A percentile compares a stretch with the other conserved stretches of the same genome.
These are phyloP conservation scores for Erodium moschatum DNA, from an alignment of 441 rosid species.

Conservation along the genomic window DNA sequence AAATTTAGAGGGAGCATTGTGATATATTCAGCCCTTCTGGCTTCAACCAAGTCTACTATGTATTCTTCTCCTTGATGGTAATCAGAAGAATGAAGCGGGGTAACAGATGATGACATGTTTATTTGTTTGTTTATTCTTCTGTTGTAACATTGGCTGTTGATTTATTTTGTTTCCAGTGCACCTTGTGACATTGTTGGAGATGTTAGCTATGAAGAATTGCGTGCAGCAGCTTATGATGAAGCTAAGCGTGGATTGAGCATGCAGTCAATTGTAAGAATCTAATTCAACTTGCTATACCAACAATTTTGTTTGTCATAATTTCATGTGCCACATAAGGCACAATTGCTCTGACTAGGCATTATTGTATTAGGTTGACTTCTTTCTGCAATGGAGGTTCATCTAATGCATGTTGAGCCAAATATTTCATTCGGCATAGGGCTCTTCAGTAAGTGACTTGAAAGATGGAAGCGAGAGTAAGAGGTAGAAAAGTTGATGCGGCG, in stretches of 20 bases:
- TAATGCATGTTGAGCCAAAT: not conserved
- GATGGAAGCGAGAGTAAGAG: not conserved
- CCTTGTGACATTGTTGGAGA: constrained; percentile 74
- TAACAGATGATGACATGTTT: not conserved
- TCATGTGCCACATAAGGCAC: not conserved
- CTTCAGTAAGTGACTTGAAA: not conserved
- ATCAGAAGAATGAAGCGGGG: not conserved
- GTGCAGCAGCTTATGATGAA: constrained; percentile 73
- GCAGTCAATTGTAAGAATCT: constrained; percentile 69
- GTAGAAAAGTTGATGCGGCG: not conserved
- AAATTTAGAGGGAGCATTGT: not conserved
- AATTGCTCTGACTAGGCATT: not conserved
- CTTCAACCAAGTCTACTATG: not conserved
- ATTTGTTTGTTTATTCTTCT: not conserved
- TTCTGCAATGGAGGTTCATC: not conserved
- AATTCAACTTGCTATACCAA: not conserved
- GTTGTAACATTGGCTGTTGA: not conserved
- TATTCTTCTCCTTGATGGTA: not conserved
- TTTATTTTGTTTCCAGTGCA: constrained; percentile 33
- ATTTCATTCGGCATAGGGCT: not conserved
- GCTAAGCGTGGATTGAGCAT: constrained; percentile 59
- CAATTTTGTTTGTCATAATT: not conserved
- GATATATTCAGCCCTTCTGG: not conserved
- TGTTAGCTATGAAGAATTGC: constrained; percentile 74
- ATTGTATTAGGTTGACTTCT: not conserved